Percentiles rank a stretch among this genome's conserved stretches.
These are phyloP conservation scores for Acephala macrosclerotiorum DNA, from an alignment of 2,329 filamentous ascomycete genomes.

Conservation along the genomic window DNA sequence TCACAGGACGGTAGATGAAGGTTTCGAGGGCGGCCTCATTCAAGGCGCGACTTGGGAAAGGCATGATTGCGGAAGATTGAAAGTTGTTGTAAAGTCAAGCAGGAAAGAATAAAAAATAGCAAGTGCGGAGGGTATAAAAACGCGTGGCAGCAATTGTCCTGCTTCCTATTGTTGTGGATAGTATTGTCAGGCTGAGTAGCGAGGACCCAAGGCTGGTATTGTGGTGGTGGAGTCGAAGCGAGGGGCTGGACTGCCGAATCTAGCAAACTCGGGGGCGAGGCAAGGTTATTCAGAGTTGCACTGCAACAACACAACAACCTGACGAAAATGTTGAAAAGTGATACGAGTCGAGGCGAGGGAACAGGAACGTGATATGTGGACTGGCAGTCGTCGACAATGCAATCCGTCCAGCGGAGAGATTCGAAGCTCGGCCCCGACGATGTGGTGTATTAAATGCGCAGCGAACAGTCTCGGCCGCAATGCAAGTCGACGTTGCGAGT, in stretches of 20 bases:
- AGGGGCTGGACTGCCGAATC: background rate
- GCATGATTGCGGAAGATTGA: constrained; percentile 25
- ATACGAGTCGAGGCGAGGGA: background rate
- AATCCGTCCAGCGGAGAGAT: constrained; percentile 32
- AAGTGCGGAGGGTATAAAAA: background rate
- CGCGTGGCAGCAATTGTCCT: background rate
- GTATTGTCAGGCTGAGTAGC: constrained; percentile 3
- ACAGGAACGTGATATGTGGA: constrained; percentile 3
- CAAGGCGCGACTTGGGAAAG: constrained; percentile 28
- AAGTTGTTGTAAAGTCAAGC: background rate
- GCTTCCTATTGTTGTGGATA: background rate
- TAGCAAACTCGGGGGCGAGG: too few species aligned
- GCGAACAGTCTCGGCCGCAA: constrained; percentile 14
- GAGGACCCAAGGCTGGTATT: background rate
- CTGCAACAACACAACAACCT: constrained; percentile 4
- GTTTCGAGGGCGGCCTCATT: constrained; percentile 80
- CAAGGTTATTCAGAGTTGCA: background rate
- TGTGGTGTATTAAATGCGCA: constrained; percentile 13
- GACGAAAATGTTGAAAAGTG: background rate
- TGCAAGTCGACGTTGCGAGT: background rate
- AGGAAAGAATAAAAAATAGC: constrained; percentile 9
- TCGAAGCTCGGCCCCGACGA: constrained; percentile 19
- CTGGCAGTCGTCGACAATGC: constrained; percentile 18
- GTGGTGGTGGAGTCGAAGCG: background rate
- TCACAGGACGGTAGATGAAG: constrained; percentile 81